Evolutionary conservation across 768 basidiomycete genomes (phyloP).

Genomic region (Xerocomellus chrysenteron): DNA sequence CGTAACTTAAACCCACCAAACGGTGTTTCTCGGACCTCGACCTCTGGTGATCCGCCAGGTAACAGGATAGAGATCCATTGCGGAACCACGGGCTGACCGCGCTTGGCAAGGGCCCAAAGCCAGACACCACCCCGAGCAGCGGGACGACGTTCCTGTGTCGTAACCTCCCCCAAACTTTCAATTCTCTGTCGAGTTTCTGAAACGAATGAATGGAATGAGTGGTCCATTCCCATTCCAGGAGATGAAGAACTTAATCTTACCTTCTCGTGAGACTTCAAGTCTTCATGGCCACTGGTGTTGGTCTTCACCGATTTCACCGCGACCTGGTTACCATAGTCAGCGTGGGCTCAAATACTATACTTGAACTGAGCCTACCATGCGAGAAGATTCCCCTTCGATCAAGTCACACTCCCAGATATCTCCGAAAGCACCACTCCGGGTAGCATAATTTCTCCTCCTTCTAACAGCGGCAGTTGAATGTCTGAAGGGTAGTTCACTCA

Average conservation of each 20-base stretch:
- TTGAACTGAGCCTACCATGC: slow-evolving; percentile 1
- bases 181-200: slow-evolving; percentile 31
- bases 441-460: slow-evolving; percentile 5
- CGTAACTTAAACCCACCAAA: slow-evolving; percentile 10
- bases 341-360: neutral
- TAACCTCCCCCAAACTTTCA: slow-evolving; percentile 18
- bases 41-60: slow-evolving; percentile 8
- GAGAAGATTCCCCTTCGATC: neutral
- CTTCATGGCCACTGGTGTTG: neutral
- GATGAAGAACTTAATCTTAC: neutral
- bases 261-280: slow-evolving; percentile 7
- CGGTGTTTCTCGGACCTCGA: neutral
- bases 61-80: slow-evolving; percentile 26
- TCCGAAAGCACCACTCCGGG: slow-evolving; percentile 15
- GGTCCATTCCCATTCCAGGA: neutral
- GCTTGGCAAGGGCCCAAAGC: slow-evolving; percentile 31
- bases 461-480: neutral
- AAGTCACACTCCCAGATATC: slow-evolving; percentile 27
- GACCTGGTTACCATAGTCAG: slow-evolving; percentile 8
- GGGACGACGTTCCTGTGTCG: slow-evolving; percentile 30
- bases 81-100: slow-evolving; percentile 35
- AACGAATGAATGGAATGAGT: neutral
- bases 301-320: slow-evolving; percentile 22
- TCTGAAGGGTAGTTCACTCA: slow-evolving; percentile 7
- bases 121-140: slow-evolving; percentile 28